Percentiles rank a stretch among this genome's conserved stretches.
Evolutionary conservation across 176 grass and related monocot species (phyloP).

Genomic region (Musa itinerans): DNA sequence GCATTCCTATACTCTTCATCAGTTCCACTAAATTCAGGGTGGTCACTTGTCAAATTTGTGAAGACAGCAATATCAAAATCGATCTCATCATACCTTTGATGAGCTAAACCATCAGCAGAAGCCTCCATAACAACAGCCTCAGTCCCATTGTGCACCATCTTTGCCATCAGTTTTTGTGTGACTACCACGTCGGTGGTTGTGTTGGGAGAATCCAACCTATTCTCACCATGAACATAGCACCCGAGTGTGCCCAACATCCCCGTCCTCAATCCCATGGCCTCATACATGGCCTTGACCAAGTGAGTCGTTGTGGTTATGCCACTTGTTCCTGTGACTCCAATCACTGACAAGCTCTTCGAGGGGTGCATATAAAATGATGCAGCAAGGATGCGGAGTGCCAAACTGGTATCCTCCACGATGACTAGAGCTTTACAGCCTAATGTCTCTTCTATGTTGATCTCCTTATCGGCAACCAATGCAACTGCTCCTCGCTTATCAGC

Average conservation of each 20-base stretch:
- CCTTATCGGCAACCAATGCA: conserved; percentile 71
- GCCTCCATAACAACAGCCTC: conserved; percentile 77
- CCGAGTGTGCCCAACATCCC: conserved; percentile 70
- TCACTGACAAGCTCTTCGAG: conserved; percentile 54
- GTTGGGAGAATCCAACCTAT: conserved; percentile 45
- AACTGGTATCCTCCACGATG: conserved; percentile 65
- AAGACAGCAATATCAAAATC: conserved; percentile 85
- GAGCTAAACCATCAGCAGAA: conserved; percentile 35
- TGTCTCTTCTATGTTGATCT: conserved; percentile 85
- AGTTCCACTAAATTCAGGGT: conserved; percentile 35
- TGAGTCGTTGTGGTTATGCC: conserved; percentile 51
- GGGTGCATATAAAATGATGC: conserved; percentile 69
- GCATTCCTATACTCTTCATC: conserved; percentile 71
- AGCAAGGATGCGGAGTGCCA: conserved; percentile 44
- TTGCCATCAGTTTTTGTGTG: conserved; percentile 81
- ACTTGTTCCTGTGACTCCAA: conserved; percentile 60
- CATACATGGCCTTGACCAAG: conserved; percentile 82
- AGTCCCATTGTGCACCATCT: conserved; percentile 83
- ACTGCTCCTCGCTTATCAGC: conserved; percentile 89
- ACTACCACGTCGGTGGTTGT: conserved; percentile 40
- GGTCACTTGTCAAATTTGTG: conserved; percentile 59
- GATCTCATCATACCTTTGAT: conserved; percentile 42
- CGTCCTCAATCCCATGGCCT: conserved; percentile 68
- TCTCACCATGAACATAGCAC: conserved; percentile 50
- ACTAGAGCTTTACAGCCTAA: conserved; percentile 76